phyloP scores from a whole-genome alignment of 2,329 filamentous ascomycete genomes.

The Sordariomycetes sp. region DNA sequence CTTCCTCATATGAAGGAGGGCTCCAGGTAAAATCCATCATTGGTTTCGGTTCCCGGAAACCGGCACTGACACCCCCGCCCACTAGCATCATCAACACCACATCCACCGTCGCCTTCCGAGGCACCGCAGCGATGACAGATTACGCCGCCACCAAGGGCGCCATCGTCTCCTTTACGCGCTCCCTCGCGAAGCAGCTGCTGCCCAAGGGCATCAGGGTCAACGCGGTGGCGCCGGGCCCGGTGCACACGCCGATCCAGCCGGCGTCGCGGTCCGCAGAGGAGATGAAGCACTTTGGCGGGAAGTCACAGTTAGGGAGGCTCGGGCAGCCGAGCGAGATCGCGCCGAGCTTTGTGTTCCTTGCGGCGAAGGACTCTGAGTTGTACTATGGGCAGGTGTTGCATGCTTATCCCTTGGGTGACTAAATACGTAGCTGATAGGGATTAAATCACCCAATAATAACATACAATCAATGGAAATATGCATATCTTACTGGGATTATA shows the following conservation, averaged over 20 bases:
- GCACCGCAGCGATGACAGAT: slow-evolving; percentile 35
- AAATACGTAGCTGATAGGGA: not conserved
- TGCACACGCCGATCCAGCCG: slow-evolving; percentile 29
- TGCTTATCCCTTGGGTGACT: slow-evolving; percentile 25
- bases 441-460: too few relatives aligned
- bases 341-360: slow-evolving; percentile 24
- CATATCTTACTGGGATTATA: too few relatives aligned
- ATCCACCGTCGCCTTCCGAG: slow-evolving; percentile 39
- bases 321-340: slow-evolving; percentile 31
- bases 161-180: slow-evolving; percentile 39
- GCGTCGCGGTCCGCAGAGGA: slow-evolving; percentile 26
- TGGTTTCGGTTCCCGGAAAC: not conserved
- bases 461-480: not conserved
- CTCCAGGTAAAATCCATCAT: slow-evolving; percentile 19
- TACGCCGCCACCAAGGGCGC: slow-evolving; percentile 45
- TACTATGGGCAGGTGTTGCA: slow-evolving; percentile 25
- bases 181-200: slow-evolving; percentile 37
- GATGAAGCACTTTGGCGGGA: slow-evolving; percentile 27
- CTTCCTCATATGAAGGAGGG: slow-evolving; percentile 40
- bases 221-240: slow-evolving; percentile 25
- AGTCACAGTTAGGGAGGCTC: slow-evolving; percentile 20
- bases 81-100: slow-evolving; percentile 41
- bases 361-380: slow-evolving; percentile 22
- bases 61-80: not conserved
- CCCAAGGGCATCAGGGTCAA: slow-evolving; percentile 44